These are phyloP conservation scores for Acorus calamus DNA, from an alignment of 106 monocot species.

Conservation along the genomic window DNA sequence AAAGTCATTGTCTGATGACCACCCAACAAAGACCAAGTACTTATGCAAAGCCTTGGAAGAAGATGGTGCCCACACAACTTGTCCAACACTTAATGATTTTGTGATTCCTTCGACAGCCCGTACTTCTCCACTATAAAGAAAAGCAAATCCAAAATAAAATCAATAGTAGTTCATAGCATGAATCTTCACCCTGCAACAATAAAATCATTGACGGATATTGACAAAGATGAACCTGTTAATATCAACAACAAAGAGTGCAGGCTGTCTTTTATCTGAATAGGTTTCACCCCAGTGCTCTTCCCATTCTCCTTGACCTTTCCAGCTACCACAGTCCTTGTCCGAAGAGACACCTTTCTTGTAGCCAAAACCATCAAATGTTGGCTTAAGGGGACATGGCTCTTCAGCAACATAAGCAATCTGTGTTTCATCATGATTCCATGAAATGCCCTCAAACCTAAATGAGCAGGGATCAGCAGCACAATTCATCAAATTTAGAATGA, in stretches of 20 bases:
- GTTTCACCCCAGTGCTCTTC: slow-evolving; percentile 98
- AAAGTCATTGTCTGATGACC: slow-evolving; percentile 61
- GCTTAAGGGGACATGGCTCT: slow-evolving; percentile 51
- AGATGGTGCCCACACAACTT: slow-evolving; percentile 90
- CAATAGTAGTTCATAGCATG: too few species aligned
- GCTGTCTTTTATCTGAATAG: slow-evolving; percentile 72
- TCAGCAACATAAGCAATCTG: slow-evolving; percentile 90
- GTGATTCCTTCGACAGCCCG: slow-evolving; percentile 56
- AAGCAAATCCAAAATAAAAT: background rate
- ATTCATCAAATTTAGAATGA: background rate
- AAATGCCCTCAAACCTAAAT: slow-evolving; percentile 95
- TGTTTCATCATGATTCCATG: slow-evolving; percentile 80
- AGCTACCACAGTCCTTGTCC: slow-evolving; percentile 60
- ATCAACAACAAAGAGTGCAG: slow-evolving; percentile 64
- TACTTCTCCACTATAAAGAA: slow-evolving; percentile 62
- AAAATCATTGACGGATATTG: background rate
- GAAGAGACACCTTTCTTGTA: slow-evolving; percentile 50
- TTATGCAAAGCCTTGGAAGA: slow-evolving; percentile 15
- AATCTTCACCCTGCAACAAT: too few species aligned
- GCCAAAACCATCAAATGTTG: slow-evolving; percentile 59
- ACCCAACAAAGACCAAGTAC: slow-evolving; percentile 90
- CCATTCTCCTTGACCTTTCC: slow-evolving; percentile 96
- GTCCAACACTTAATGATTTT: slow-evolving; percentile 65
- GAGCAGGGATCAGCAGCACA: slow-evolving; percentile 1
- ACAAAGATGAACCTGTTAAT: slow-evolving; percentile 37